These are phyloP conservation scores for Striga asiatica DNA, from an alignment of 257 asterid genomes.

Conservation along the genomic window DNA sequence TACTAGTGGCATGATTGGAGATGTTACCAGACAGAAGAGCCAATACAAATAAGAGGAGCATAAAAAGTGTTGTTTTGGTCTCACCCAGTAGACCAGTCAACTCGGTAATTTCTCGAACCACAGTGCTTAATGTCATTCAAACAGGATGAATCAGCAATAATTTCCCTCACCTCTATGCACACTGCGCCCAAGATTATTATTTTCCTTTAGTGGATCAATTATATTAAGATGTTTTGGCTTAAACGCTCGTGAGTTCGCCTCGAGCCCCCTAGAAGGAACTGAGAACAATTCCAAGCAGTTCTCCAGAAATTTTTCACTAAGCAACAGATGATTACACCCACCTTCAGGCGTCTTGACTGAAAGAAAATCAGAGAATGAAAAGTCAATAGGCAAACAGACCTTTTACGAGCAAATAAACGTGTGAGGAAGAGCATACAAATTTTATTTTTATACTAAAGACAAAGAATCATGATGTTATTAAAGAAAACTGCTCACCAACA, in stretches of 20 bases:
- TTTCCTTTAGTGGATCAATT: slow-evolving; percentile 70
- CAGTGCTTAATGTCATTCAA: background rate
- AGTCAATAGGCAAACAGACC: background rate
- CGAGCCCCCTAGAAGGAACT: slow-evolving; percentile 31
- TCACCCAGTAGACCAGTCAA: background rate
- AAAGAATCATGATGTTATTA: background rate
- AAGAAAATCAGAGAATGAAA: slow-evolving; percentile 4
- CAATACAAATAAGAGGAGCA: too few relatives aligned
- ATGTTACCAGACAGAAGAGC: too few relatives aligned
- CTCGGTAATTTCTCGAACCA: background rate
- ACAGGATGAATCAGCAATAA: slow-evolving; percentile 7
- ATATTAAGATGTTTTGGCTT: slow-evolving; percentile 57
- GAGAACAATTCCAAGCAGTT: slow-evolving; percentile 55
- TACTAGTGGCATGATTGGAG: too few relatives aligned
- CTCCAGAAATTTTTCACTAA: slow-evolving; percentile 44
- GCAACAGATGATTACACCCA: slow-evolving; percentile 29
- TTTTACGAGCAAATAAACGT: background rate
- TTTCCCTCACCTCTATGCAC: slow-evolving; percentile 60
- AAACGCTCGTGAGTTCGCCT: slow-evolving; percentile 39
- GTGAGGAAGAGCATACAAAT: background rate
- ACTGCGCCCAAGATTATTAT: slow-evolving; percentile 90
- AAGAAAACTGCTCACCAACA: slow-evolving; percentile 43
- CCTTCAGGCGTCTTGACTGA: slow-evolving; percentile 53
- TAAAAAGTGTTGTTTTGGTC: background rate
- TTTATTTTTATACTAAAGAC: background rate